Evolutionary conservation across 768 basidiomycete species (phyloP).

Genomic region (Tylopilus sp.): DNA sequence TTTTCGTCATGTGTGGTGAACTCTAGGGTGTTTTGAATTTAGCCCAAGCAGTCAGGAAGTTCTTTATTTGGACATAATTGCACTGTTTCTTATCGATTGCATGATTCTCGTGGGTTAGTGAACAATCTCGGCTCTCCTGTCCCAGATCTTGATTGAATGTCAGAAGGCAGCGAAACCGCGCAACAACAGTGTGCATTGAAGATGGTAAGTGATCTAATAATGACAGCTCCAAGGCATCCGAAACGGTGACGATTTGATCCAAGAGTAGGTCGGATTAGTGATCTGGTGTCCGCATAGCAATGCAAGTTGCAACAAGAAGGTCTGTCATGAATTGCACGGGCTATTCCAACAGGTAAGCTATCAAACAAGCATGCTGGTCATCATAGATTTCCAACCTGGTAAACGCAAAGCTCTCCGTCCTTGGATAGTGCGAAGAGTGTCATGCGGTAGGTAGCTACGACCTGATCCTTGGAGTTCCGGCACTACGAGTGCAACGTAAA

Average conservation of each 20-base stretch:
- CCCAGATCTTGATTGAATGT: not conserved
- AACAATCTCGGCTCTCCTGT: not conserved
- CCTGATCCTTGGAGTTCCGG: slow-evolving; percentile 14
- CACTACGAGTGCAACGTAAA: slow-evolving; percentile 16
- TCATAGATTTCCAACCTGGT: slow-evolving; percentile 21
- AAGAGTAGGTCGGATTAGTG: slow-evolving; percentile 10
- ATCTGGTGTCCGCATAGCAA: slow-evolving; percentile 30
- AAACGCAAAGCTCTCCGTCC: slow-evolving; percentile 29
- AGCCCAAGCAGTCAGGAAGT: not conserved
- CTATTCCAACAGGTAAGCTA: slow-evolving; percentile 13
- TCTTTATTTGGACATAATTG: not conserved
- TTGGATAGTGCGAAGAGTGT: slow-evolving; percentile 29
- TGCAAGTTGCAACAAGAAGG: slow-evolving; percentile 30
- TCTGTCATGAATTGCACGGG: slow-evolving; percentile 24
- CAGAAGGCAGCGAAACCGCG: not conserved
- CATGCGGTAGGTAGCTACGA: slow-evolving; percentile 31
- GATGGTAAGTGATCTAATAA: not conserved
- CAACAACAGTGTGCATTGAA: slow-evolving; percentile 4
- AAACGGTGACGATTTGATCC: not conserved
- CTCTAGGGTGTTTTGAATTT: not conserved
- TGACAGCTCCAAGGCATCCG: not conserved
- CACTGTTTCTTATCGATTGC: not conserved
- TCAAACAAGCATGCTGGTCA: not conserved
- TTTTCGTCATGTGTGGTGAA: slow-evolving; percentile 28
- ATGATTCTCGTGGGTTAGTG: not conserved